These are phyloP conservation scores for Pulveroboletus ravenelii DNA, from an alignment of 768 basidiomycete species.

Conservation along the genomic window DNA sequence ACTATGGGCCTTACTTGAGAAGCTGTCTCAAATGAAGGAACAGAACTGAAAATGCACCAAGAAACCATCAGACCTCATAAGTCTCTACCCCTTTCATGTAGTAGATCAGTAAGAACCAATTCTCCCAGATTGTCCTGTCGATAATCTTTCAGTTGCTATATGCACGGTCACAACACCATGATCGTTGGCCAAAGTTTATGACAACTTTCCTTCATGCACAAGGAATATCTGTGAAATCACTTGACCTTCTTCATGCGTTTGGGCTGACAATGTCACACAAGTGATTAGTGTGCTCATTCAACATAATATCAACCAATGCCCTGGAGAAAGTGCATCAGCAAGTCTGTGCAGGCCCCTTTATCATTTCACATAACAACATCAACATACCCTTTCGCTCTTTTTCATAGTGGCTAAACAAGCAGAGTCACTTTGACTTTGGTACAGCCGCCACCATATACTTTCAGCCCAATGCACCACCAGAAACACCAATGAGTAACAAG, in stretches of 20 bases:
- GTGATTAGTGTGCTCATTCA: neutral
- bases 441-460: constrained; percentile 33
- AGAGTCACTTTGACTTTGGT: constrained; percentile 33
- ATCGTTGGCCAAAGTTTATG: neutral
- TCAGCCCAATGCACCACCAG: constrained; percentile 19
- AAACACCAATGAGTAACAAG: constrained; percentile 12
- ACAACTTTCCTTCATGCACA: neutral
- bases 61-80: neutral
- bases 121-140: too few relatives aligned
- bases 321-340: neutral
- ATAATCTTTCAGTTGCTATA: too few relatives aligned
- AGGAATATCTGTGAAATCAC: neutral
- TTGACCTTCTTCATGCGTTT: neutral
- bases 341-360: constrained; percentile 10
- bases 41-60: neutral
- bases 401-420: constrained; percentile 36
- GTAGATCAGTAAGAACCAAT: too few relatives aligned
- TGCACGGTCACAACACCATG: neutral
- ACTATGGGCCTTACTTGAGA: neutral
- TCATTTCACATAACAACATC: neutral
- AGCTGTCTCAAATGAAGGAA: neutral
- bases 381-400: constrained; percentile 28
- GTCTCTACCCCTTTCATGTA: neutral
- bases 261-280: neutral
- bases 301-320: constrained; percentile 1